A percentile compares a stretch with the other conserved stretches of the same genome.
Evolutionary conservation across 176 grass and related monocot genomes (phyloP).

Genomic region (Carex littledalei): DNA sequence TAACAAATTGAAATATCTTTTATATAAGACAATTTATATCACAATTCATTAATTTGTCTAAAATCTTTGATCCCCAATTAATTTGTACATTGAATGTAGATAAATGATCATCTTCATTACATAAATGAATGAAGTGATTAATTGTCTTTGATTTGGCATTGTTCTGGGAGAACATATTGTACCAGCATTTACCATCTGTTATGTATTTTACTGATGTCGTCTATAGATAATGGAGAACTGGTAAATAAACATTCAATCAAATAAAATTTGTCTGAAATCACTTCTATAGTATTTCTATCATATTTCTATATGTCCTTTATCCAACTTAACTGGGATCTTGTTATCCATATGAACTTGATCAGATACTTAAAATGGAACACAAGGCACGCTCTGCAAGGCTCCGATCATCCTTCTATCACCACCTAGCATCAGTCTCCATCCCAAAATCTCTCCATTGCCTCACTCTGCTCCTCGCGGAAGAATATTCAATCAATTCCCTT

Average conservation of each 20-base stretch:
- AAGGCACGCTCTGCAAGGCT: constrained; percentile 57
- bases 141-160: background rate
- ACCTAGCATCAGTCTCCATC: constrained; percentile 65
- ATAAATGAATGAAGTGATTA: background rate
- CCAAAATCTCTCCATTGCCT: constrained; percentile 90
- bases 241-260: background rate
- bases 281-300: too few species aligned
- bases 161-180: background rate
- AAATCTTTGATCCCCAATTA: background rate
- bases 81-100: background rate
- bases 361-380: constrained; percentile 89
- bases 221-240: background rate
- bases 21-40: background rate
- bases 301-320: background rate
- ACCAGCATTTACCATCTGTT: background rate
- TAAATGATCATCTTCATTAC: background rate
- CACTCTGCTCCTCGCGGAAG: constrained; percentile 51
- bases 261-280: background rate
- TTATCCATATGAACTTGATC: background rate
- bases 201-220: background rate
- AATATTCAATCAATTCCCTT: constrained; percentile 69
- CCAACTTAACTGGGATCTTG: background rate
- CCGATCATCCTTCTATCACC: constrained; percentile 44
- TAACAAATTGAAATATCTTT: background rate
- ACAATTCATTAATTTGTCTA: background rate